These are phyloP conservation scores for Cymbopogon flexuosus DNA, from an alignment of 202 grass and related monocot genomes.

Conservation along the genomic window DNA sequence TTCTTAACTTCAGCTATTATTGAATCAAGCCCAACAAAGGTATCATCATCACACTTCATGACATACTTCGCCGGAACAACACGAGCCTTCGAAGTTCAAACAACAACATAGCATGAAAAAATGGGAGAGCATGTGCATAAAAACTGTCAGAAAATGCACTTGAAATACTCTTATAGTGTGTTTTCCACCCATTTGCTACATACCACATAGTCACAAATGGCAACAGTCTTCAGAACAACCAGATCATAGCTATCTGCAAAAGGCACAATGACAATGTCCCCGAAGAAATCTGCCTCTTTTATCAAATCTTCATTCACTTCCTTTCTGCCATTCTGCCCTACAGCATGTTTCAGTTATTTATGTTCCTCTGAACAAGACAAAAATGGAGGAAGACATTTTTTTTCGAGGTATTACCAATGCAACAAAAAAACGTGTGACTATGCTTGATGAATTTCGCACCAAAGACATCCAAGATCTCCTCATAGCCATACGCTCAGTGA, in stretches of 20 bases:
- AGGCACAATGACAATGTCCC: conserved; percentile 87
- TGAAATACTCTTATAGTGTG: background rate
- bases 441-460: conserved; percentile 62
- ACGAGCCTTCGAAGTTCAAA: conserved; percentile 53
- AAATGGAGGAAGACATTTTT: background rate
- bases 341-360: conserved; percentile 31
- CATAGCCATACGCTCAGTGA: conserved; percentile 85
- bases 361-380: background rate
- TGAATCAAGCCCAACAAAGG: conserved; percentile 73
- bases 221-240: conserved; percentile 88
- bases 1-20: conserved; percentile 66
- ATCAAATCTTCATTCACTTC: conserved; percentile 73
- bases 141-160: conserved; percentile 19
- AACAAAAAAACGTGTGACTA: conserved; percentile 86
- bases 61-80: conserved; percentile 60
- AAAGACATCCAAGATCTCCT: conserved; percentile 97
- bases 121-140: background rate
- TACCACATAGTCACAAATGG: conserved; percentile 87
- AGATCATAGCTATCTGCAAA: conserved; percentile 80
- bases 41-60: conserved; percentile 98
- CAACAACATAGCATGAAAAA: conserved; percentile 4
- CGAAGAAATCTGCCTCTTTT: conserved; percentile 81
- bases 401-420: conserved; percentile 56
- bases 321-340: conserved; percentile 64
- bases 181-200: conserved; percentile 23